Base-by-base conservation (phyloP, 371 early-diverging fungal species). In the Rhizopus arrhizus region DNA sequence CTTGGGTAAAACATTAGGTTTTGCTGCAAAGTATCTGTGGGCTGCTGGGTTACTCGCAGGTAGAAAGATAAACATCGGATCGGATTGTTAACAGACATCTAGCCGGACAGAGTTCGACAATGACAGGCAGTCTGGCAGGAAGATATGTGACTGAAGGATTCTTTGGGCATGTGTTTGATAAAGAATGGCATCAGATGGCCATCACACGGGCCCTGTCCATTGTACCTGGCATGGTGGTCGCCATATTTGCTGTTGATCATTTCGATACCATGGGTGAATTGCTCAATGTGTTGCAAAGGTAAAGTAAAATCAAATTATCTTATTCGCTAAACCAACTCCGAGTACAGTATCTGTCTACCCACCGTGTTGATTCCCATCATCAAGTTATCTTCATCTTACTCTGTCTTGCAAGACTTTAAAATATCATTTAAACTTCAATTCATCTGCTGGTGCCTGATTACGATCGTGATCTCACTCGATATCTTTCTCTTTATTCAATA, bases 91-190 rank as follows among this genome's bases (percentile, higher is more conserved):
- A 36, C 6, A 9, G 42, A 22, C 42, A 2, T 22, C 33, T 58
- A 65, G 85, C 87, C 33, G 90, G 89, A 13, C 91, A 90, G 69
- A 86, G 84, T 58, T 83, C 86, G 7, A 89, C 90, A 11, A 86
- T 91, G 84, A 85, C 91, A 5, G 89, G 89, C 31, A 90, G 90
- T 15, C 63, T 91, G 47, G 88, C 89, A 33, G 90, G 91, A 4
- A 90, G 90, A 63, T 86, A 84, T 73, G 89, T 91, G 4, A 84
- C 85, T 15, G 87, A 89, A 63, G 90, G 90, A 0, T 89, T 89
- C 66, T 82, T 80, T 72, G 83, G 83, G 4, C 65, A 70, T 50
- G 68, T 80, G 11, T 86, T 90, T 65, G 76, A 82, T 33, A 82
- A 80, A 59, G 83, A 86, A 16, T 89, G 89, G 89, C 83, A 86